Conservation (phyloP, 176 grass and related monocot species). For the Puccinellia tenuiflora region DNA sequence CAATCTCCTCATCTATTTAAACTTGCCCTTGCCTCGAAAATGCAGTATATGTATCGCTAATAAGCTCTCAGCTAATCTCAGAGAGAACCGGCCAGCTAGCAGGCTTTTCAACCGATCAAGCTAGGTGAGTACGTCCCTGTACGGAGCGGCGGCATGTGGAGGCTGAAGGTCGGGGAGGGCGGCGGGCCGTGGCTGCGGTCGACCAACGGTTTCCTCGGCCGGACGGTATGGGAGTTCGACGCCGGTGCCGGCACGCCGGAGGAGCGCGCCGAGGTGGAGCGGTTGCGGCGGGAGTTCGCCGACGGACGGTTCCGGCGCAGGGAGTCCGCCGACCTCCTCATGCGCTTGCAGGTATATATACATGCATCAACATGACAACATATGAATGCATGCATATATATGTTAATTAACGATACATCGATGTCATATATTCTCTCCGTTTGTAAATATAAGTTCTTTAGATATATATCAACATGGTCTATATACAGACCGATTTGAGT, state of each 20-base stretch:
- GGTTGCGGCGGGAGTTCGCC: constrained; percentile 24
- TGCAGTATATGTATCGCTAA: too few species aligned
- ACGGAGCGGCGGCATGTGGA: constrained; percentile 42
- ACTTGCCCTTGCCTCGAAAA: background rate
- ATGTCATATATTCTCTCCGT: too few species aligned
- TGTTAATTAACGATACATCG: too few species aligned
- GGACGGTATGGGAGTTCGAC: constrained; percentile 55
- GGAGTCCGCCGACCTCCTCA: constrained; percentile 52
- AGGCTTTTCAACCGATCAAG: background rate
- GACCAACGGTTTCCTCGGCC: constrained; percentile 37
- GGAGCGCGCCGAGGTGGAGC: constrained; percentile 41
- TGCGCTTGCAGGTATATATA: constrained; percentile 41
- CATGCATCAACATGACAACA: too few species aligned
- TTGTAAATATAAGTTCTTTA: too few species aligned
- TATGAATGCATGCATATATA: too few species aligned
- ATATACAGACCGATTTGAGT: too few species aligned
- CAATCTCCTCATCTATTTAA: background rate
- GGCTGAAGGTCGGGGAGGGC: constrained; percentile 45
- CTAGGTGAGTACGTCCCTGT: background rate
- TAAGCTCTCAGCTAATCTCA: background rate
- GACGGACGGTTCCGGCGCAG: constrained; percentile 25
- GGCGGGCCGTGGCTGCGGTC: constrained; percentile 40
- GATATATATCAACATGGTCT: too few species aligned
- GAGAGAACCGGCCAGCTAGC: too few species aligned
- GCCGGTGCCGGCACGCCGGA: constrained; percentile 26